Evolutionary conservation across 169 alveolate genomes (phyloP), one percentile per base, ranked within the genome.

Genomic region (Miamiensis avidus): DNA sequence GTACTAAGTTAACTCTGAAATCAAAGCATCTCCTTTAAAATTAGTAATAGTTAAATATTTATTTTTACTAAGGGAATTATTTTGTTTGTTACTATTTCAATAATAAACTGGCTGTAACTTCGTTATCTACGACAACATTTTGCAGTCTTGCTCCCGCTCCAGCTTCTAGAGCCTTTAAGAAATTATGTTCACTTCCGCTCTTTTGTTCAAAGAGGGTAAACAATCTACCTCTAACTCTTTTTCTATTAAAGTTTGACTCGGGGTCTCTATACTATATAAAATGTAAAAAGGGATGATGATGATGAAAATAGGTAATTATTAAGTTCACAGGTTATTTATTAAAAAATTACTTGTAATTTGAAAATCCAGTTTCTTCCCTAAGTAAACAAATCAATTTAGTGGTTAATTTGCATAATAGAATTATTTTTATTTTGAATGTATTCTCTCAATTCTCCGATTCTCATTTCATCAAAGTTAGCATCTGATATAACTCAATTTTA

Each of bases 111-210:
- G 94, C 86, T 33, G 95, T 92, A 29, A 87, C 78, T 78, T 91
- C 94, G 86, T 91, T 90, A 81, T 91, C 91, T 28, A 91, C 95
- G 64, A 95, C 91, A 6, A 95, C 90, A 81, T 92, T 92, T 28
- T 84, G 81, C 73, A 93, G 84, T 86, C 88, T 89, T 28, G 32
- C 95, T 88, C 89, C 99, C 29, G 98, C 98, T 15, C 92, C 95
- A 81, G 93, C 89, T 88, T 96, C 98, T n/a, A 97, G 82, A 27
- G 98, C 99, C 82, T 88, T 88, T 30, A 91, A 83, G 84, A 93
- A 94, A 75, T 90, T 88, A 34, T 88, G 87, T 74, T 96, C 97
- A n/a, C n/a, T n/a, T n/a, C n/a, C n/a, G n/a, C n/a, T n/a, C 64
- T 89, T 91, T 32, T 90, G 87, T 81, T 86, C 87, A 74, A 97